phyloP scores from a whole-genome alignment of 2,329 filamentous ascomycete species.

The Penicillium freii region DNA sequence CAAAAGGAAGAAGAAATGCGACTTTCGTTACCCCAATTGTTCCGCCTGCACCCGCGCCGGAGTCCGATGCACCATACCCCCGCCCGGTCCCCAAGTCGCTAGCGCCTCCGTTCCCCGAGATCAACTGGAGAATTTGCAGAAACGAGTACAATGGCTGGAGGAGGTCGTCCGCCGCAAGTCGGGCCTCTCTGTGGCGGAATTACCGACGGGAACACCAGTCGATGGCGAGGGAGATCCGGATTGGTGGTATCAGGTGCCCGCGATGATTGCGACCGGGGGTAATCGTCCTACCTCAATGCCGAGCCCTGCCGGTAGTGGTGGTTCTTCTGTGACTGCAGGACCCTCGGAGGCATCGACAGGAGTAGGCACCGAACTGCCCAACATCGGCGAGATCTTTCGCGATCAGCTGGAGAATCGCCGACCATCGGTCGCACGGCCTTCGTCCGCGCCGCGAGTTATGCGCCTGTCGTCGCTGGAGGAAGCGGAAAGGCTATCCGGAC shows the following conservation, averaged over 20 bases:
- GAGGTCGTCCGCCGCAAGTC: constrained; percentile 37
- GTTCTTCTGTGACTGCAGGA: constrained; percentile 20
- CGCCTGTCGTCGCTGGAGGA: constrained; percentile 37
- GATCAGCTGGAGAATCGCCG: constrained; percentile 40
- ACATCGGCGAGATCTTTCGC: constrained; percentile 42
- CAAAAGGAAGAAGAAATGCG: constrained; percentile 44
- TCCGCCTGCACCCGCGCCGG: constrained; percentile 41
- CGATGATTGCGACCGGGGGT: constrained; percentile 33
- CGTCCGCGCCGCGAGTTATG: constrained; percentile 33
- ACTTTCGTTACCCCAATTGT: constrained; percentile 43
- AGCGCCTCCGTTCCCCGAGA: constrained; percentile 40
- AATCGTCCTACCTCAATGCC: constrained; percentile 23
- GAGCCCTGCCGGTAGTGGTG: constrained; percentile 20
- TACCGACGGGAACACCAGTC: constrained; percentile 33
- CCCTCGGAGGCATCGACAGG: constrained; percentile 22
- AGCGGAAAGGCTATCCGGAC: constrained; percentile 32
- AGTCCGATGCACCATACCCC: constrained; percentile 42
- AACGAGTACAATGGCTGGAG: constrained; percentile 41
- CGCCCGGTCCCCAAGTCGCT: constrained; percentile 39
- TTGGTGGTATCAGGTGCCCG: constrained; percentile 42
- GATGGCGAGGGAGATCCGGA: constrained; percentile 36
- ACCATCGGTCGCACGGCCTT: constrained; percentile 34
- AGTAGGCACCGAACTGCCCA: constrained; percentile 36
- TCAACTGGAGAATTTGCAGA: constrained; percentile 41
- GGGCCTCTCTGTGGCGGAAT: constrained; percentile 34